Percentiles rank a stretch among this genome's conserved stretches.
These are phyloP conservation scores for Colletotrichum magnum DNA, from an alignment of 2,329 filamentous ascomycete genomes.

Conservation along the genomic window DNA sequence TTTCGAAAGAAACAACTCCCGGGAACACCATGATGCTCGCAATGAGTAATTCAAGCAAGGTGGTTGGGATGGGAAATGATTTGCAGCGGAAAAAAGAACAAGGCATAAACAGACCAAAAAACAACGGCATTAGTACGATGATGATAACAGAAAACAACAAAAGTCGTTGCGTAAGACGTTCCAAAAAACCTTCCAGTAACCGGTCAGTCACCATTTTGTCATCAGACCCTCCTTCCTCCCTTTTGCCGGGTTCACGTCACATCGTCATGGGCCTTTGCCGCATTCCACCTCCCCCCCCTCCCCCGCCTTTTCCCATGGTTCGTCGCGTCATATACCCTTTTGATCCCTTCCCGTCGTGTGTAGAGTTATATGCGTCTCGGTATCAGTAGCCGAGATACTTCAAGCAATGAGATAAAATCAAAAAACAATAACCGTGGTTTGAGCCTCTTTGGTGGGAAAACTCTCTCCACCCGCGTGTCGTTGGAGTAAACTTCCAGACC, in stretches of 20 bases:
- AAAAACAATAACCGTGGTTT: background rate
- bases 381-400: too few species aligned
- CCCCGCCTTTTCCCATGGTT: background rate
- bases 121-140: background rate
- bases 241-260: background rate
- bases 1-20: too few species aligned
- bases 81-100: too few species aligned
- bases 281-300: background rate
- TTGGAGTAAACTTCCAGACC: background rate
- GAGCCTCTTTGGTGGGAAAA: background rate
- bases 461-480: background rate
- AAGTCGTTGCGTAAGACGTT: background rate
- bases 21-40: too few species aligned
- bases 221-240: background rate
- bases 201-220: background rate
- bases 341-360: background rate
- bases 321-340: background rate
- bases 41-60: too few species aligned
- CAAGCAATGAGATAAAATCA: too few species aligned
- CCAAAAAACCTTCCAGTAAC: background rate
- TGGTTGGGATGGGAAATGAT: too few species aligned
- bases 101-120: background rate
- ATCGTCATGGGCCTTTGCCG: background rate
- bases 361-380: background rate
- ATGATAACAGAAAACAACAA: background rate